phyloP scores from a whole-genome alignment of 371 early-diverging fungal species.

The Mortierella sp. region DNA sequence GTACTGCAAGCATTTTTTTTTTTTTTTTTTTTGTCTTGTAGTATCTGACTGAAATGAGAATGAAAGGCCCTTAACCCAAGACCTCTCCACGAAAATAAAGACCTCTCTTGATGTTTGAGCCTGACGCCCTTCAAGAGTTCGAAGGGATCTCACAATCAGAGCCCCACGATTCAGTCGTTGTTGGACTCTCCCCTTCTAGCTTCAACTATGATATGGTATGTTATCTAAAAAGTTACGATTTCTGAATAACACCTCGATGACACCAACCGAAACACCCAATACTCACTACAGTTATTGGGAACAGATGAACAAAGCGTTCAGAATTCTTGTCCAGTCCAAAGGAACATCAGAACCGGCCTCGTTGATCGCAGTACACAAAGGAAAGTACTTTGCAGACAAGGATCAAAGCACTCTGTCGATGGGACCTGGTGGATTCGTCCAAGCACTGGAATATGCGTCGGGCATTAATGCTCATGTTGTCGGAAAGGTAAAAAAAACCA shows the following conservation, averaged over 20 bases:
- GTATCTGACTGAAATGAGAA: no score
- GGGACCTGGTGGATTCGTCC: slow-evolving; percentile 91
- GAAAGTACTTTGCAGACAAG: slow-evolving; percentile 76
- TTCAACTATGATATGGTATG: slow-evolving; percentile 77
- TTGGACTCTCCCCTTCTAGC: slow-evolving; percentile 83
- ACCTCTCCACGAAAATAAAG: slow-evolving; percentile 36
- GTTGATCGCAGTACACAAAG: slow-evolving; percentile 86
- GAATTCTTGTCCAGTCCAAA: slow-evolving; percentile 60
- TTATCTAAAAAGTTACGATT: no score
- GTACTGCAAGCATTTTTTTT: slow-evolving; percentile 20
- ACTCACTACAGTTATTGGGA: no score
- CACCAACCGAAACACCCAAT: no score
- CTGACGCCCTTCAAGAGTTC: slow-evolving; percentile 80
- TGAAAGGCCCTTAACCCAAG: no score
- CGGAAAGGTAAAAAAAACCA: slow-evolving; percentile 86
- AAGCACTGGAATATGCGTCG: slow-evolving; percentile 83
- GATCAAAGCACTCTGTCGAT: slow-evolving; percentile 69
- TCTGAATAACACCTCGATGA: neutral
- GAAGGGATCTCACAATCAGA: slow-evolving; percentile 60
- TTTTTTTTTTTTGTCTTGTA: neutral
- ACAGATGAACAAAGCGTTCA: slow-evolving; percentile 77
- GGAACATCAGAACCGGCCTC: slow-evolving; percentile 43
- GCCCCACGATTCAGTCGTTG: slow-evolving; percentile 81
- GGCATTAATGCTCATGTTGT: slow-evolving; percentile 74
- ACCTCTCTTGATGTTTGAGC: slow-evolving; percentile 82